Evolutionary conservation across 2,329 filamentous ascomycete species (phyloP).

Genomic region (Thielaviopsis populi): DNA sequence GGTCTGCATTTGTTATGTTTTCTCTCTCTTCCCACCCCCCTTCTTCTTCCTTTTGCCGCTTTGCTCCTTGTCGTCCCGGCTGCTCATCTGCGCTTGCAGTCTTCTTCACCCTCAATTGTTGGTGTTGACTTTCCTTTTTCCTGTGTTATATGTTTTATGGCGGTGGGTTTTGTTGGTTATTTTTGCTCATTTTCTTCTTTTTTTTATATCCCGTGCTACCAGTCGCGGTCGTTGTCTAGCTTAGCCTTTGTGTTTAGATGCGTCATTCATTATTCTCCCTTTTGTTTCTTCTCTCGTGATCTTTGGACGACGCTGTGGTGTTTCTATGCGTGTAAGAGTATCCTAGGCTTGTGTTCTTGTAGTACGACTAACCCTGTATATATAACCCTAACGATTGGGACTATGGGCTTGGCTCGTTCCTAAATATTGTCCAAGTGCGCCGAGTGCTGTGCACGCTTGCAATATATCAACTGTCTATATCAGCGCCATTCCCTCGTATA

Average conservation of each 20-base stretch:
- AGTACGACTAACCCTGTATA: background rate
- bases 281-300: background rate
- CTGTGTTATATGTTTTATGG: background rate
- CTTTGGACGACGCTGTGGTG: background rate
- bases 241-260: background rate
- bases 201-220: background rate
- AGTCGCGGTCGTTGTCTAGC: constrained; percentile 1
- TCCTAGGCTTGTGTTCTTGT: background rate
- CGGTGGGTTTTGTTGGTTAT: constrained; percentile 4
- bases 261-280: background rate
- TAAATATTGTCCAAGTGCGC: too few species aligned
- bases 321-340: background rate
- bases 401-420: background rate
- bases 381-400: background rate
- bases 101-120: background rate
- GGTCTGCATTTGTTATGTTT: background rate
- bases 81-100: background rate
- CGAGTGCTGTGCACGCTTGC: background rate
- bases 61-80: background rate
- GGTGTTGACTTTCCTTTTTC: background rate
- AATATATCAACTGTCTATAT: background rate
- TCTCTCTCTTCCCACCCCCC: background rate
- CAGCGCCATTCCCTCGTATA: background rate
- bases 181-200: constrained; percentile 1
- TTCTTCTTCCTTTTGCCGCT: background rate